Evolutionary conservation across 2,329 filamentous ascomycete species (phyloP), one percentile per base, ranked within the genome.

Genomic region (Rachicladosporium sp.): DNA sequence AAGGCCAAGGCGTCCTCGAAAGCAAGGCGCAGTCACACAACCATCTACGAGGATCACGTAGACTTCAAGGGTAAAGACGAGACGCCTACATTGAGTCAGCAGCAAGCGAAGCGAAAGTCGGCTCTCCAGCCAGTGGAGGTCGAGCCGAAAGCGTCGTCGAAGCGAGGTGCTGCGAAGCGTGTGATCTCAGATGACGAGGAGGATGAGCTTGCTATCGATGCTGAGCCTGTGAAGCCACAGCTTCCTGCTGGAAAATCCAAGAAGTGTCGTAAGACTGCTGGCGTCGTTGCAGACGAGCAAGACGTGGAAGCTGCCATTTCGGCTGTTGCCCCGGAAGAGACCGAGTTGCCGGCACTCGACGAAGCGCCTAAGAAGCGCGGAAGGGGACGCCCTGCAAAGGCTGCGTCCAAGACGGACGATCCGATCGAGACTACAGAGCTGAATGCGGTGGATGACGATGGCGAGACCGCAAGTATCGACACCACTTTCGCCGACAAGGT

Each of bases 331-430:
- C 23, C 11, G 35, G 29, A 15, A 11, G 36, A 6, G 21, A 13
- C 21, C n/a, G 9, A 42, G 21, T 31, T 43, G 13, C 21, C 30
- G 41, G 8, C 31, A 36, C 29, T 40, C 21, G 42, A 43, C 15
- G 38, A 45, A 23, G 48, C 51, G 3, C 55, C 60, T 11, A 66
- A 64, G 50, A 68, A 64, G 50, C 63, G 63, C 37, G 59, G 61
- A 11, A 58, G 61, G 40, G 66, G 66, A 40, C 58, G 59, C 27
- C 46, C 48, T 29, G 23, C 37, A 13, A 48, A 50, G 43, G 35
- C 33, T 7, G 43, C 44, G 11, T 15, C 38, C 10, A 12, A 30
- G 6, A 21, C 10, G 5, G 2, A 35, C 8, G 10, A 29, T 9
- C 8, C 31, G 31, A 27, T 10, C 19, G 32, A 35, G 31, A 11